phyloP scores from a whole-genome alignment of 805 yeast species.

The Kuraishia floccosa region DNA sequence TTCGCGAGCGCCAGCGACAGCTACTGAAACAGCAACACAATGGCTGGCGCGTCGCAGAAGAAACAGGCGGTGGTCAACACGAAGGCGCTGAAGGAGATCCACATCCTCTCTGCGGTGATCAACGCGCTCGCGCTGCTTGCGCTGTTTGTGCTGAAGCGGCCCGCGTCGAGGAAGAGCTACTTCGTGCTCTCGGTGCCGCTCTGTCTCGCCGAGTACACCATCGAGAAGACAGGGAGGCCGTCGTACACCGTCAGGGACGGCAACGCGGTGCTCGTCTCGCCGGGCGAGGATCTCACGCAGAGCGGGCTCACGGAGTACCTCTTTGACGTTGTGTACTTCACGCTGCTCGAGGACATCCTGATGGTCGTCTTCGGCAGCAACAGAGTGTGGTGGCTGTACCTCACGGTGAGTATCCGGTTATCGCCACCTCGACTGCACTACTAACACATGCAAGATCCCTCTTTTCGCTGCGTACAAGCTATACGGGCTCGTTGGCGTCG shows the following conservation, averaged over 20 bases:
- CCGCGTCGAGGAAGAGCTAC: slow-evolving; percentile 29
- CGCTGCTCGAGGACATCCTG: slow-evolving; percentile 45
- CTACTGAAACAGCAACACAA: too few species aligned
- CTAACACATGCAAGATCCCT: slow-evolving; percentile 25
- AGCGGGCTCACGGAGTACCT: slow-evolving; percentile 62
- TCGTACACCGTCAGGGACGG: slow-evolving; percentile 19
- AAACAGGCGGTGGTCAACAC: slow-evolving; percentile 20
- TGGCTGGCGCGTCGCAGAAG: slow-evolving; percentile 28
- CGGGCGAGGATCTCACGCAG: slow-evolving; percentile 55
- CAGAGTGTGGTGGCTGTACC: slow-evolving; percentile 46
- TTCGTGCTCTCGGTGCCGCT: slow-evolving; percentile 30
- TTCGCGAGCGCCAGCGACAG: too few species aligned
- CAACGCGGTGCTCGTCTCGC: slow-evolving; percentile 24
- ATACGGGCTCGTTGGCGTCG: slow-evolving; percentile 10
- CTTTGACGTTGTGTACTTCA: slow-evolving; percentile 59
- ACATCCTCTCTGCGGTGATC: slow-evolving; percentile 22
- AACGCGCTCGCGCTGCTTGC: slow-evolving; percentile 26
- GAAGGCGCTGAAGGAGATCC: slow-evolving; percentile 18
- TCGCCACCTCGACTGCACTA: neutral
- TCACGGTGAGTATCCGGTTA: slow-evolving; percentile 13
- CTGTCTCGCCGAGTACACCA: slow-evolving; percentile 30
- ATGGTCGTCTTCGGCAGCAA: slow-evolving; percentile 43
- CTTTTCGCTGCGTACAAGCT: slow-evolving; percentile 36
- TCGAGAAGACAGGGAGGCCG: slow-evolving; percentile 58
- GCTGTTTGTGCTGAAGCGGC: slow-evolving; percentile 29